Conservation (phyloP, 495 filamentous ascomycete genomes). For the Aspergillus sclerotiicarbonarius region DNA sequence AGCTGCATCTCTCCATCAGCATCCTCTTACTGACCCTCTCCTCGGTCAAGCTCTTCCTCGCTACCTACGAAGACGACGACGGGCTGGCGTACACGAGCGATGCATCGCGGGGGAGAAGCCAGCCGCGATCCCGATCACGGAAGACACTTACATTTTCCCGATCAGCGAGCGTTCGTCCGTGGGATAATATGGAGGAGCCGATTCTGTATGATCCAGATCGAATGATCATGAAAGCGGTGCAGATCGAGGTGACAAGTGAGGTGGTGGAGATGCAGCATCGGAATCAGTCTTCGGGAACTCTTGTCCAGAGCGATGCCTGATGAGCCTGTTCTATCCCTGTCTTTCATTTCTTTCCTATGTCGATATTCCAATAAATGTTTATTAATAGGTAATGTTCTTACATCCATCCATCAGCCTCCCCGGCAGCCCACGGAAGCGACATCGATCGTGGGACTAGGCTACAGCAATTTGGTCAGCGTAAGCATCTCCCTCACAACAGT, state of each 20-base stretch:
- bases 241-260: slow-evolving; percentile 1
- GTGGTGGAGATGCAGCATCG: background rate
- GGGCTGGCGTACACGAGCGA: slow-evolving; percentile 30
- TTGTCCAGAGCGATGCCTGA: too few species aligned
- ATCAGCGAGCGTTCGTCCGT: background rate
- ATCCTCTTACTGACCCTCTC: slow-evolving; percentile 25
- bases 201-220: background rate
- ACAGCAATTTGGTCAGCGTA: too few species aligned
- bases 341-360: too few species aligned
- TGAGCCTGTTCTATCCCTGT: too few species aligned
- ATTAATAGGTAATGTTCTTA: too few species aligned
- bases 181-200: background rate
- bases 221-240: background rate
- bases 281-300: background rate
- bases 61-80: slow-evolving; percentile 32
- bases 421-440: too few species aligned
- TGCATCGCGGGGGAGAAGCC: background rate
- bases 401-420: too few species aligned
- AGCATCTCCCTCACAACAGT: too few species aligned
- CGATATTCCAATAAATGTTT: too few species aligned
- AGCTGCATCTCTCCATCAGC: slow-evolving; percentile 27
- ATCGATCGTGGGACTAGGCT: too few species aligned
- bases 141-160: background rate
- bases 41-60: slow-evolving; percentile 40
- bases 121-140: background rate